Conservation (phyloP, 345 rosid species). For the Anastatica hierochuntica region DNA sequence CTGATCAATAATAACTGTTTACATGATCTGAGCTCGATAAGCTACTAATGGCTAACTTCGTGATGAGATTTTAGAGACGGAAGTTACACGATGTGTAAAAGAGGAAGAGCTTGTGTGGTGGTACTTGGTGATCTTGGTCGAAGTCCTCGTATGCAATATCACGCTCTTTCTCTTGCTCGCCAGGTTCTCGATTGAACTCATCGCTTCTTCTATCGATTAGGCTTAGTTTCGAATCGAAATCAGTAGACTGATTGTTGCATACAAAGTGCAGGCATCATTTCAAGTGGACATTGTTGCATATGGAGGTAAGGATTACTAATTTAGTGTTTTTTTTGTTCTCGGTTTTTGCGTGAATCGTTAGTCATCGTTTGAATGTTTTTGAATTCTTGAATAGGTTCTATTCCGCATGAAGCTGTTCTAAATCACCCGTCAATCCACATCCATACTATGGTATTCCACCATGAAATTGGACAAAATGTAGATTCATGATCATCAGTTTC, state of each 20-base stretch:
- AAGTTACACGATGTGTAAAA: conserved; percentile 41
- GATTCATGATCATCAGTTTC: not conserved
- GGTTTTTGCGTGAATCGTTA: not conserved
- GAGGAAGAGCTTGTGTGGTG: conserved; percentile 87
- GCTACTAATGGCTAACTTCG: no score
- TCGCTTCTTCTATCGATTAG: no score
- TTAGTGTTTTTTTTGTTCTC: not conserved
- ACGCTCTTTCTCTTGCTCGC: conserved; percentile 84
- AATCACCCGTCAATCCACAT: conserved; percentile 67
- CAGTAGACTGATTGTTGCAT: no score
- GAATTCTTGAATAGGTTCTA: conserved; percentile 47
- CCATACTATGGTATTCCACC: conserved; percentile 56
- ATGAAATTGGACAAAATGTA: not conserved
- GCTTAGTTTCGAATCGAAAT: no score
- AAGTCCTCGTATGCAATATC: conserved; percentile 98
- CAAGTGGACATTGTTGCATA: conserved; percentile 85
- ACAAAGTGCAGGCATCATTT: conserved; percentile 53
- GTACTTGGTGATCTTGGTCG: conserved; percentile 95
- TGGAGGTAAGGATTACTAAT: conserved; percentile 52
- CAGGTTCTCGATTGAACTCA: no score
- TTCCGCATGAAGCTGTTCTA: conserved; percentile 60
- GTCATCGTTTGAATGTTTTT: not conserved
- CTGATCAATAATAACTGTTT: no score
- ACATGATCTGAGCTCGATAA: no score
- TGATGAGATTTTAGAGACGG: no score